Base-by-base conservation (phyloP, 179 eudicot species). In the Carnegiea gigantea region DNA sequence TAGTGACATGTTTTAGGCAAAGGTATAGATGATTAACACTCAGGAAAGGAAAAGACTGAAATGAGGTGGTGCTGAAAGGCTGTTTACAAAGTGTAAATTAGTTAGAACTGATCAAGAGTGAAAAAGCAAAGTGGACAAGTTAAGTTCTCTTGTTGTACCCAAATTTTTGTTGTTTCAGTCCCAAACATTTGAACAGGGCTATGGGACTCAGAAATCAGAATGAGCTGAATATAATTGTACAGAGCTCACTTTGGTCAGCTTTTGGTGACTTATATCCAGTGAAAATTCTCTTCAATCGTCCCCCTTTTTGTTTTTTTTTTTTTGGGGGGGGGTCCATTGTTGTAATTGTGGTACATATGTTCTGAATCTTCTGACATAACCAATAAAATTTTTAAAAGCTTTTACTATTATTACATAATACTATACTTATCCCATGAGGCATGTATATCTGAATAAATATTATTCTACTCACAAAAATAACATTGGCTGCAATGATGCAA, bases 1-100 rank as follows among this genome's bases (percentile, higher is more conserved):
- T 68, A 71, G 43, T 38, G 80, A 78, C 70, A 77, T 62, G 46
- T 20, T 78, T 76, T 80, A 10, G 71, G 54, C 60, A 28, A 76
- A 76, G 83, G 78, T 82, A 85, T 73, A 85, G 81, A 85, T 76
- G 79, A 85, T 82, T 82, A 85, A 76, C 80, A 79, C 51, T 51
- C 77, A 78, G 57, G 80, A 70, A 79, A 79, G 20, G 76, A 48
- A 36, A 36, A 17, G 43, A 44, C 20, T 54, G 75, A 12, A 78
- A 30, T 14, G 15, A 46, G 36, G 18, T 48, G 77, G 26, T 74
- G 79, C 38, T 51, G 28, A 53, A 73, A 62, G 64, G 79, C 44
- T 30, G 20, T 70, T 70, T 70, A 9, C 75, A 38, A 82, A 86
- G 80, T 80, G 88, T 86, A 86, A 53, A 86, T 83, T 65, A 85